A percentile compares a stretch with the other conserved stretches of the same genome.
phyloP scores from a whole-genome alignment of 805 yeast species.

The Candida piceae region DNA sequence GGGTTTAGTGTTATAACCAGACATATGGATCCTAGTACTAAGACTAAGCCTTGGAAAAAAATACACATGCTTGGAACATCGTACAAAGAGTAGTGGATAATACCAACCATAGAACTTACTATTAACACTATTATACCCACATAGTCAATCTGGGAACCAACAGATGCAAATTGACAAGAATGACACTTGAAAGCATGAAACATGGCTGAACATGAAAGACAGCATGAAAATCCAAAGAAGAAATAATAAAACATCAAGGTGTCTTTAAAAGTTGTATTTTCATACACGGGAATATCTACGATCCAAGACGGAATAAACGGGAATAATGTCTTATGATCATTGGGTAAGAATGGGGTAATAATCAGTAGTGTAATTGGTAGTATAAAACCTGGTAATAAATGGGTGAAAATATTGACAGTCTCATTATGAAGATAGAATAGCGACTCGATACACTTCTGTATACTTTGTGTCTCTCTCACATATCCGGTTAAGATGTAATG shows the following conservation, averaged over 20 bases:
- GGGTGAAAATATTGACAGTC: slow-evolving; percentile 47
- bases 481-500: slow-evolving; percentile 47
- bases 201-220: slow-evolving; percentile 43
- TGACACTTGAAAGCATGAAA: slow-evolving; percentile 50
- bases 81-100: slow-evolving; percentile 36
- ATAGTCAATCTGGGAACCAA: slow-evolving; percentile 50
- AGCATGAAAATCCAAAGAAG: slow-evolving; percentile 39
- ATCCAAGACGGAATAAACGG: slow-evolving; percentile 20
- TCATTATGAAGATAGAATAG: slow-evolving; percentile 47
- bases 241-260: slow-evolving; percentile 37
- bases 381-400: slow-evolving; percentile 41
- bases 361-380: slow-evolving; percentile 20
- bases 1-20: slow-evolving; percentile 58
- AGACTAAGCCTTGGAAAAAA: slow-evolving; percentile 40
- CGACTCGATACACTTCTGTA: slow-evolving; percentile 34
- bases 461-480: slow-evolving; percentile 42
- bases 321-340: slow-evolving; percentile 9
- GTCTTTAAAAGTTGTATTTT: slow-evolving; percentile 30
- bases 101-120: slow-evolving; percentile 40
- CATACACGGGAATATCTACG: slow-evolving; percentile 23
- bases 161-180: slow-evolving; percentile 36
- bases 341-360: slow-evolving; percentile 20
- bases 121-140: slow-evolving; percentile 51
- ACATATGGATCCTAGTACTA: slow-evolving; percentile 56
- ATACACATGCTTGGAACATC: slow-evolving; percentile 36